A percentile compares a stretch with the other conserved stretches of the same genome.
Evolutionary conservation across 2,329 filamentous ascomycete species (phyloP).

Genomic region (Diplodia sapinea): DNA sequence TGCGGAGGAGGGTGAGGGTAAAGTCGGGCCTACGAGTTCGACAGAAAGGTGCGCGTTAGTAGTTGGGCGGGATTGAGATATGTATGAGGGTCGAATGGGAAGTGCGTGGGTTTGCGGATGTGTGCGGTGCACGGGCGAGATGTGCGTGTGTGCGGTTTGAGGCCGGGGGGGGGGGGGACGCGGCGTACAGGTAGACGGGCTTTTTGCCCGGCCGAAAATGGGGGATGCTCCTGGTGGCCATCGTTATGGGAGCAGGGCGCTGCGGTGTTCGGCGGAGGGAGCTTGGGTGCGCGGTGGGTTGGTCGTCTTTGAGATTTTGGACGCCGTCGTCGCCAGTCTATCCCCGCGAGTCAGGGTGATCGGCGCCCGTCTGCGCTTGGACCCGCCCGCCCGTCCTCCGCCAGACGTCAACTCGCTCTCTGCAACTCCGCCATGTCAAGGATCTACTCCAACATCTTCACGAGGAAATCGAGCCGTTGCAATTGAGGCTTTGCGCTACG

Average conservation of each 20-base stretch:
- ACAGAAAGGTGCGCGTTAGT: background rate
- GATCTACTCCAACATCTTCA: background rate
- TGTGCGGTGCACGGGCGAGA: conserved; percentile 10
- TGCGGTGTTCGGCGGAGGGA: conserved; percentile 21
- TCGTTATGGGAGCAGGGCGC: background rate
- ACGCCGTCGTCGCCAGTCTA: background rate
- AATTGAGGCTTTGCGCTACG: background rate
- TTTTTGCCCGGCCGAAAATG: conserved; percentile 48
- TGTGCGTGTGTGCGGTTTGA: background rate
- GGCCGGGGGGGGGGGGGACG: background rate
- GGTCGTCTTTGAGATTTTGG: conserved; percentile 27
- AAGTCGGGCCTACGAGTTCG: conserved; percentile 72
- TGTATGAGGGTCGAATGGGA: background rate
- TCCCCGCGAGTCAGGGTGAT: conserved; percentile 12
- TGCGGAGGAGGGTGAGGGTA: conserved; percentile 77
- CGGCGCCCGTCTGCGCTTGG: background rate
- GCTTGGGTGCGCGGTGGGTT: conserved; percentile 31
- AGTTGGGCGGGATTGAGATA: background rate
- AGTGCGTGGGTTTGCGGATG: background rate
- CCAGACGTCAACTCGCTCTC: background rate
- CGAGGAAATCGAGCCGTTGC: background rate
- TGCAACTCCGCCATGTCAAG: background rate
- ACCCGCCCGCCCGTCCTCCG: too few relatives aligned
- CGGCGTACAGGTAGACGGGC: conserved; percentile 55
- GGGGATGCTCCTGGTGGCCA: conserved; percentile 34